A percentile compares a stretch with the other conserved stretches of the same genome.
Conservation (phyloP, 2,329 filamentous ascomycete genomes). For the Fusarium buxicola region DNA sequence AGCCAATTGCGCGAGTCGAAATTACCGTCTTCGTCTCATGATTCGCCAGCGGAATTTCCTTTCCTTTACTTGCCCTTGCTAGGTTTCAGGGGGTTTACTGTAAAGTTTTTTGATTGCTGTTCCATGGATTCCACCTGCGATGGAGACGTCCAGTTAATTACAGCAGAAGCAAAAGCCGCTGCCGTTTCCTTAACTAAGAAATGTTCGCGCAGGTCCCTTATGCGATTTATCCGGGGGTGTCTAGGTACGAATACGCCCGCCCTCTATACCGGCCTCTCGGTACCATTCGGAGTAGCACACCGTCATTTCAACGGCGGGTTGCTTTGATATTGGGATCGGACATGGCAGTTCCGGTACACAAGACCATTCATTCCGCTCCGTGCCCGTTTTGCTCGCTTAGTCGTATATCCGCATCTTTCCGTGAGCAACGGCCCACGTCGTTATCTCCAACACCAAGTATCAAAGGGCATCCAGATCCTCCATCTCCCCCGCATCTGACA, state of each 20-base stretch:
- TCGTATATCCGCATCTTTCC: slow-evolving; percentile 5
- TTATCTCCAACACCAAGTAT: neutral
- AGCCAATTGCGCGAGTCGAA: slow-evolving; percentile 45
- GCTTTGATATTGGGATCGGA: neutral
- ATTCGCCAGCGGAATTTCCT: slow-evolving; percentile 38
- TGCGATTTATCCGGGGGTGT: neutral
- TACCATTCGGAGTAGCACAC: slow-evolving; percentile 24
- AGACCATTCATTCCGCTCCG: neutral
- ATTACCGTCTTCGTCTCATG: slow-evolving; percentile 45
- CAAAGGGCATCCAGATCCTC: neutral
- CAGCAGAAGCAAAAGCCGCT: neutral
- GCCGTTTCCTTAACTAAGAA: slow-evolving; percentile 2
- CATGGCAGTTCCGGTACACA: slow-evolving; percentile 5
- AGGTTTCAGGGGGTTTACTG: neutral
- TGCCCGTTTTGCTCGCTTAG: neutral
- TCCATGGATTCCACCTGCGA: neutral
- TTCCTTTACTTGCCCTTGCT: too few species aligned
- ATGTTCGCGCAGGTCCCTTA: neutral
- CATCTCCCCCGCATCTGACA: slow-evolving; percentile 29
- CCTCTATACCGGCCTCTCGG: too few species aligned
- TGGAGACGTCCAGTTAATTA: neutral
- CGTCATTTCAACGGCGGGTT: slow-evolving; percentile 33
- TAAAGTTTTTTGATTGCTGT: neutral
- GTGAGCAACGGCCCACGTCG: neutral
- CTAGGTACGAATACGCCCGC: slow-evolving; percentile 42